These are phyloP conservation scores for Antrodiella citrinella DNA, from an alignment of 768 basidiomycete genomes.

Conservation along the genomic window DNA sequence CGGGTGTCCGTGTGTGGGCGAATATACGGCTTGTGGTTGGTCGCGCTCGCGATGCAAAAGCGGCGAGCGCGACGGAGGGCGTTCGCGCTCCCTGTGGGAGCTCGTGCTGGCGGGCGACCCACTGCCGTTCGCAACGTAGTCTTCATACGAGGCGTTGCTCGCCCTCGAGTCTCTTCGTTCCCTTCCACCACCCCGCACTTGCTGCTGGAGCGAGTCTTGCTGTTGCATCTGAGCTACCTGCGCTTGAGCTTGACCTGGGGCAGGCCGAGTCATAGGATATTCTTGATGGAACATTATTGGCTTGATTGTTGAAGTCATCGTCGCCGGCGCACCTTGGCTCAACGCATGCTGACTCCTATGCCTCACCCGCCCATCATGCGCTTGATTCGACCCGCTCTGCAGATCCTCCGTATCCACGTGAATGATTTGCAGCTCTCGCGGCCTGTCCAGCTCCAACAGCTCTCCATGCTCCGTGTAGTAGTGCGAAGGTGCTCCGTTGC, in stretches of 20 bases:
- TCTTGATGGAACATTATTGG: slow-evolving; percentile 21
- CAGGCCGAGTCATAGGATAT: slow-evolving; percentile 12
- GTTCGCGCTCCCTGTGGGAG: slow-evolving; percentile 7
- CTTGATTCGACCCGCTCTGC: slow-evolving; percentile 1
- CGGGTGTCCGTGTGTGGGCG: neutral
- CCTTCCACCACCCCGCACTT: neutral
- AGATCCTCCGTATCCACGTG: slow-evolving; percentile 17
- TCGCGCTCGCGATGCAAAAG: neutral
- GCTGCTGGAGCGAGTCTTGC: neutral
- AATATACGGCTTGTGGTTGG: neutral
- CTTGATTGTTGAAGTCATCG: slow-evolving; percentile 14
- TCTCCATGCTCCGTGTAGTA: slow-evolving; percentile 10
- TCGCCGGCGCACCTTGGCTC: slow-evolving; percentile 3
- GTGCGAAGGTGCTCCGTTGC: neutral
- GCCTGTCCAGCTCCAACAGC: slow-evolving; percentile 8
- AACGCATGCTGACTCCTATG: neutral
- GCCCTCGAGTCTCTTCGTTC: slow-evolving; percentile 12
- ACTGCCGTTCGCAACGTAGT: slow-evolving; percentile 6
- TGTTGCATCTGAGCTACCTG: neutral
- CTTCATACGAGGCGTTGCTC: slow-evolving; percentile 13
- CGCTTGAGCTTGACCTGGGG: neutral
- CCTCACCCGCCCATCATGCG: neutral
- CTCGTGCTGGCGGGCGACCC: neutral
- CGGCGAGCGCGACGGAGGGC: neutral
- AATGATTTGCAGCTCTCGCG: slow-evolving; percentile 21